phyloP scores from a whole-genome alignment of 179 eudicot species.

The Silene vulgaris region DNA sequence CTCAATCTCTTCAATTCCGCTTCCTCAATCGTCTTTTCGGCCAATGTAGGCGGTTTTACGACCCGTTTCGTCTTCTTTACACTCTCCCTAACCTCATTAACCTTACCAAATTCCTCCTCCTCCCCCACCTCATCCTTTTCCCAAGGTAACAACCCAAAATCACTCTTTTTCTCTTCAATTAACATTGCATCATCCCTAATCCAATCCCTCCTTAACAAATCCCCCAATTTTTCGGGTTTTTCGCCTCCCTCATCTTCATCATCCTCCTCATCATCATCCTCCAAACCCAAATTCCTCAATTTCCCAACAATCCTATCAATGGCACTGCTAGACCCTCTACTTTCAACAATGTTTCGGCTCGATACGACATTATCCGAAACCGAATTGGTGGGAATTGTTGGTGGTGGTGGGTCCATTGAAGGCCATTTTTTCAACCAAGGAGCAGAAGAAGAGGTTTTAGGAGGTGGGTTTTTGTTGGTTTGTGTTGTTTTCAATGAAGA shows the following conservation, averaged over 20 bases:
- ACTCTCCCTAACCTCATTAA: slow-evolving; percentile 26
- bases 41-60: slow-evolving; percentile 63
- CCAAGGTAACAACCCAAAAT: slow-evolving; percentile 64
- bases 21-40: slow-evolving; percentile 78
- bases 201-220: slow-evolving; percentile 91
- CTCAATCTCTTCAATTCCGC: slow-evolving; percentile 83
- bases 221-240: slow-evolving; percentile 73
- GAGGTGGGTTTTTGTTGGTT: slow-evolving; percentile 32
- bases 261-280: slow-evolving; percentile 51
- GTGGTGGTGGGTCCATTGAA: slow-evolving; percentile 24
- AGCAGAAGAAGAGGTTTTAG: slow-evolving; percentile 37
- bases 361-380: slow-evolving; percentile 4
- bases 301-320: slow-evolving; percentile 68
- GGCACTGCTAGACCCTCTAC: slow-evolving; percentile 36
- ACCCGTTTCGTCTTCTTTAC: slow-evolving; percentile 37
- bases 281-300: slow-evolving; percentile 63
- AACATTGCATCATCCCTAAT: slow-evolving; percentile 66
- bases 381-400: slow-evolving; percentile 16
- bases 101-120: slow-evolving; percentile 21
- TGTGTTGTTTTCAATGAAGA: slow-evolving; percentile 42
- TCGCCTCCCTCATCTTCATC: slow-evolving; percentile 36
- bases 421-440: slow-evolving; percentile 81
- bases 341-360: slow-evolving; percentile 19
- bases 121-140: slow-evolving; percentile 50
- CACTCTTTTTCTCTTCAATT: slow-evolving; percentile 41